Evolutionary conservation across 164 flowering plant species (phyloP).

Genomic region (Dillenia suffruticosa): DNA sequence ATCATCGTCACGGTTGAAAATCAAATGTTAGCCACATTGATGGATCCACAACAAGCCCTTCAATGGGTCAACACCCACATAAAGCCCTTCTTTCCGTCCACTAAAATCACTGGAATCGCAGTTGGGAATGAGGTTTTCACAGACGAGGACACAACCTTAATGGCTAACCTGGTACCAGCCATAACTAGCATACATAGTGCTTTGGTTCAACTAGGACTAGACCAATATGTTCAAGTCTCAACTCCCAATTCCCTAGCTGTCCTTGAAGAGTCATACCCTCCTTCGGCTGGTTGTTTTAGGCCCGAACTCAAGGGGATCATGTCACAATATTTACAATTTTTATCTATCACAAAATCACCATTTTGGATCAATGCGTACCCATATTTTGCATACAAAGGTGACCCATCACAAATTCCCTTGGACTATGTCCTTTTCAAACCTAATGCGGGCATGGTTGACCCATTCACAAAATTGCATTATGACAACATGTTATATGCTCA

Average conservation of each 20-base stretch:
- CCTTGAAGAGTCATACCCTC: constrained; percentile 64
- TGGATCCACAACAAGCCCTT: constrained; percentile 64
- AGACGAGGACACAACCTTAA: constrained; percentile 36
- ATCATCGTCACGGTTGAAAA: constrained; percentile 79
- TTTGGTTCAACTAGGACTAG: constrained; percentile 52
- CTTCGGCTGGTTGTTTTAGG: constrained; percentile 72
- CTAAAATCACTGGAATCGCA: constrained; percentile 71
- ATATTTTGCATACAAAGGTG: constrained; percentile 78
- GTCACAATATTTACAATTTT: constrained; percentile 50
- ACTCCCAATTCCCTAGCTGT: constrained; percentile 66
- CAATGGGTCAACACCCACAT: constrained; percentile 75
- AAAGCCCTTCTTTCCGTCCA: constrained; percentile 74
- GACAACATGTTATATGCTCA: constrained; percentile 95
- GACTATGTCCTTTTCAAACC: constrained; percentile 76
- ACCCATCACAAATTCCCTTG: constrained; percentile 42
- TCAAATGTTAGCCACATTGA: constrained; percentile 31
- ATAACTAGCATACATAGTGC: constrained; percentile 59
- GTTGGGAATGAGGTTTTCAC: constrained; percentile 88
- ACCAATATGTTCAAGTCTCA: constrained; percentile 57
- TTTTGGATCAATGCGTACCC: constrained; percentile 98
- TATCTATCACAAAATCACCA: constrained; percentile 53
- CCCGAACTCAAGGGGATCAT: constrained; percentile 41
- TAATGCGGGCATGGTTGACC: constrained; percentile 71
- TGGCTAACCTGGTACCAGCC: constrained; percentile 58
- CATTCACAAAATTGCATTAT: constrained; percentile 62